Base-by-base conservation (phyloP, 495 filamentous ascomycete species). In the Acidiella bohemica region DNA sequence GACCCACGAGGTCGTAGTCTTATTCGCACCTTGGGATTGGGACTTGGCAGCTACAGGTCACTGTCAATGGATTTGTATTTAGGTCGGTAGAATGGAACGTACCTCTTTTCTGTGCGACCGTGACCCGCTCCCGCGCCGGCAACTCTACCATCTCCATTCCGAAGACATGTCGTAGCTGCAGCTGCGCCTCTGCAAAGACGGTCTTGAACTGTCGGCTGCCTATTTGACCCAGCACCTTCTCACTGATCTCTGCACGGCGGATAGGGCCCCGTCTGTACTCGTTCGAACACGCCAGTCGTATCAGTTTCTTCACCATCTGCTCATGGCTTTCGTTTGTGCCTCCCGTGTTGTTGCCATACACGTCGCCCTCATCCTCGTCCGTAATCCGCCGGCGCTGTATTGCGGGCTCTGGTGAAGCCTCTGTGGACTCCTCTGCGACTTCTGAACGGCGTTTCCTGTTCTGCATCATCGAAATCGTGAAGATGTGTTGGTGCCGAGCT, bases 131-230 rank as follows among this genome's bases (percentile, higher is more conserved):
- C 51, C 67, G 73, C 16, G 65, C 63, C 0, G 87, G 87, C 39
- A 93, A 64, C 59, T 92, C 86, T 1, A 67, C 64, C 69, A 95
- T 72, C 57, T 85, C 72, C 82, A 94, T 90, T 3, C 87, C 87
- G 54, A 93, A 93, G 6, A 68, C 65, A 2, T 53, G 59, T 18
- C 66, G 60, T 21, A 95, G 61, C 44, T 51, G 30, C 31, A 50
- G n/a, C 30, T 67, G 60, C 39, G 63, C 61, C 24, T 39, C 44
- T 3, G 53, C 46, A 44, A 67, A 67, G 2, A 67, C 57, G 0
- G 38, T 14, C 36, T 59, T 65, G 55, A 64, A 67, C 21, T 38
- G 22, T 30, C 60, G 32, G 10, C 45, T 32, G 29, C 56, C 48
- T 4, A 39, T 16, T 30, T 53, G 32, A 10, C 67, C 62, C 26